Evolutionary conservation across 768 basidiomycete genomes (phyloP).

Genomic region (Hericium erinaceus): DNA sequence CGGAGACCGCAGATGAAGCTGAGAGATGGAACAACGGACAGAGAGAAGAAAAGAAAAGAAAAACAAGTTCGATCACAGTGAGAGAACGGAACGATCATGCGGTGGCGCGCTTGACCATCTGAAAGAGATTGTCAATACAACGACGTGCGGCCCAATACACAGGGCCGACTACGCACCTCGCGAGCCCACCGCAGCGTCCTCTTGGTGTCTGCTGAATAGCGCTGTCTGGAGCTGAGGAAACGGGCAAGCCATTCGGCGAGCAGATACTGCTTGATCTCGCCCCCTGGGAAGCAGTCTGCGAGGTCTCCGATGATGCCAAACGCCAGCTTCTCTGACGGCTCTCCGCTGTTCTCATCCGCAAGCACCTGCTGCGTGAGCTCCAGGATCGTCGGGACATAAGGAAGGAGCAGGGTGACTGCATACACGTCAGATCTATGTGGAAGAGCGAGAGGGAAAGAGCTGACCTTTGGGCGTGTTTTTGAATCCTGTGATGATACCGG

Average conservation of each 20-base stretch:
- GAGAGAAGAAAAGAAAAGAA: conserved; percentile 10
- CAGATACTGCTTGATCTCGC: conserved; percentile 72
- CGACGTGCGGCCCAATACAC: neutral
- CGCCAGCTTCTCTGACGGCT: conserved; percentile 61
- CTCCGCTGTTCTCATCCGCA: conserved; percentile 75
- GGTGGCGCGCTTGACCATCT: conserved; percentile 80
- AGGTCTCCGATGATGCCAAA: conserved; percentile 91
- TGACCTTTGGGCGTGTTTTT: conserved; percentile 76
- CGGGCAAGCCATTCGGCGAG: conserved; percentile 71
- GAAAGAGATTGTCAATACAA: neutral
- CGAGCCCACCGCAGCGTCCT: conserved; percentile 90
- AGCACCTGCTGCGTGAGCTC: conserved; percentile 74
- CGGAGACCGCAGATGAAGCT: conserved; percentile 20
- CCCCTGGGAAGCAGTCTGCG: conserved; percentile 76
- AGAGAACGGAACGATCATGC: conserved; percentile 5
- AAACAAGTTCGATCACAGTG: conserved; percentile 3
- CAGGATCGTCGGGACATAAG: conserved; percentile 66
- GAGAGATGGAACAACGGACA: conserved; percentile 23
- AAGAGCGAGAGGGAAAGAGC: neutral
- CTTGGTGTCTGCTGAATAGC: conserved; percentile 72
- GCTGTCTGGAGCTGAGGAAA: conserved; percentile 64
- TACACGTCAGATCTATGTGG: neutral
- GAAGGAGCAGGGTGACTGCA: conserved; percentile 46
- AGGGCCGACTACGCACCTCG: conserved; percentile 47
- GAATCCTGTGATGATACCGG: conserved; percentile 85